Conservation (phyloP, 2,329 filamentous ascomycete genomes). For the Penicillium sp. region DNA sequence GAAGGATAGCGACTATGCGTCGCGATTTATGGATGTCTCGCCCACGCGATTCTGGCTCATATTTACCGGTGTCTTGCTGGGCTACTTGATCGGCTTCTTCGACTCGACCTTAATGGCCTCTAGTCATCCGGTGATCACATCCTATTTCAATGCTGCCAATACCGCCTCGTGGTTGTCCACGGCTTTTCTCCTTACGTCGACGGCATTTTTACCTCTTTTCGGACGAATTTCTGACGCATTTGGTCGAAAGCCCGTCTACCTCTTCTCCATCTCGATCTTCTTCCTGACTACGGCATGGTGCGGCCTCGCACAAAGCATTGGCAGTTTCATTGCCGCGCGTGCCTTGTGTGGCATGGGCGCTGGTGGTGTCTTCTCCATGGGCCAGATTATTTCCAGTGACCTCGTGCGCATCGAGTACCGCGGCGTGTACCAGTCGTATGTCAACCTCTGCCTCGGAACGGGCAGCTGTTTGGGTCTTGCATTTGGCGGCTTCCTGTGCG, state of each 20-base stretch:
- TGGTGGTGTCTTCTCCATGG: slow-evolving; percentile 65
- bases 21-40: slow-evolving; percentile 36
- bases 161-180: slow-evolving; percentile 78
- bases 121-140: slow-evolving; percentile 73
- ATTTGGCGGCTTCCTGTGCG: slow-evolving; percentile 38
- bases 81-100: slow-evolving; percentile 57
- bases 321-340: slow-evolving; percentile 63
- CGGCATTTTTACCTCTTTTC: slow-evolving; percentile 67
- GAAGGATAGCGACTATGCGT: slow-evolving; percentile 21
- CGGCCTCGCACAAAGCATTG: slow-evolving; percentile 61
- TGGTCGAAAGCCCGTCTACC: slow-evolving; percentile 62
- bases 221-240: slow-evolving; percentile 69
- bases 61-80: slow-evolving; percentile 54
- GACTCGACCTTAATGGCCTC: slow-evolving; percentile 78
- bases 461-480: slow-evolving; percentile 38
- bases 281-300: slow-evolving; percentile 64
- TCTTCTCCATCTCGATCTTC: slow-evolving; percentile 59
- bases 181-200: slow-evolving; percentile 69
- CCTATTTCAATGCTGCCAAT: slow-evolving; percentile 70
- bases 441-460: slow-evolving; percentile 36
- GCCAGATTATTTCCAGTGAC: slow-evolving; percentile 56
- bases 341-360: slow-evolving; percentile 68
- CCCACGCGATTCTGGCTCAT: slow-evolving; percentile 55
- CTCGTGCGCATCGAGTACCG: slow-evolving; percentile 65
- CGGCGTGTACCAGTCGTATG: slow-evolving; percentile 40